Percentiles rank a stretch among this genome's conserved stretches.
Conservation (phyloP, 768 basidiomycete species). For the Hypholoma fasciculare region DNA sequence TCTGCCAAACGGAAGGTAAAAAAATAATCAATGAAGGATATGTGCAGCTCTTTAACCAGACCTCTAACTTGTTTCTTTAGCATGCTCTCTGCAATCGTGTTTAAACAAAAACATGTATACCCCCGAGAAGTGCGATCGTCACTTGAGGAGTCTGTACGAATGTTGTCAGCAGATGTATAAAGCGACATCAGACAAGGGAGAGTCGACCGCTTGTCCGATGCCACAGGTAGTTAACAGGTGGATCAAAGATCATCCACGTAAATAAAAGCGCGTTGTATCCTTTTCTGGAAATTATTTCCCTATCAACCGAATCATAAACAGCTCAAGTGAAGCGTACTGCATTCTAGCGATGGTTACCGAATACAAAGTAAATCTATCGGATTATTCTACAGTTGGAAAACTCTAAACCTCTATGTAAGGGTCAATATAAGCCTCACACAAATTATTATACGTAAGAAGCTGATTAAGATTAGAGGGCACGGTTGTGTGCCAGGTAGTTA, state of each 20-base stretch:
- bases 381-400: too few relatives aligned
- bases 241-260: constrained; percentile 48
- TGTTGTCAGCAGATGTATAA: constrained; percentile 62
- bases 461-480: background rate
- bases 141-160: constrained; percentile 50
- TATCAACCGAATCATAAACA: too few relatives aligned
- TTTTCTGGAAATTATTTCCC: too few relatives aligned
- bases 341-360: too few relatives aligned
- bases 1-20: constrained; percentile 1
- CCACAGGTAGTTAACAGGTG: constrained; percentile 51
- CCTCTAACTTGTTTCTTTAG: constrained; percentile 28
- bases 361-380: too few relatives aligned
- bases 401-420: background rate
- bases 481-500: constrained; percentile 28
- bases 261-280: background rate
- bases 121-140: constrained; percentile 57
- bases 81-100: constrained; percentile 62
- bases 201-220: constrained; percentile 63
- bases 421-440: background rate
- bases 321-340: too few relatives aligned
- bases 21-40: background rate
- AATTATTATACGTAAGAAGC: background rate
- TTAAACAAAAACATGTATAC: constrained; percentile 60
- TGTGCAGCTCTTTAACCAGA: background rate
- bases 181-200: constrained; percentile 30